Evolutionary conservation across 257 asterid species (phyloP), one percentile per base, ranked within the genome.

Genomic region (Lantana camara): DNA sequence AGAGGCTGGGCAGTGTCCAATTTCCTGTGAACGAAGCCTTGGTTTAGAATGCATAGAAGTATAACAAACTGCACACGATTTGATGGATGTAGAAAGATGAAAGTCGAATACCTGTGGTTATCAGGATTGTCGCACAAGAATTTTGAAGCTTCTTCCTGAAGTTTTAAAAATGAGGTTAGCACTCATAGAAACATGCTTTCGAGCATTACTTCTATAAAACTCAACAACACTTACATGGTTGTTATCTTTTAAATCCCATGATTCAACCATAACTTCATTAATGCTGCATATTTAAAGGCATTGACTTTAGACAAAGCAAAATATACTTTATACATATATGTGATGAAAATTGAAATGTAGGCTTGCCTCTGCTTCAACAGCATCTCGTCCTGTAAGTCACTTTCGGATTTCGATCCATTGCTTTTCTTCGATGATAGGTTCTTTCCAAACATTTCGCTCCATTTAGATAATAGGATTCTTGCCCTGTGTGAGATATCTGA

Each of bases 401-500:
- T 71, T 41, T 82, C 80, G 37, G 90, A 88, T 76, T 83, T 88
- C 57, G 66, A 32, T 27, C 85, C 85, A 64, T 81, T 85, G 74
- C 46, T 74, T 73, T 81, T 85, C 77, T 79, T 85, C 51, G 74
- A 61, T 37, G 87, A 80, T 70, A 84, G 82, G 72, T 82, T 83
- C 80, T 81, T 86, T 37, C 85, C 91, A 24, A 88, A 85, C 66
- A 80, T 79, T 45, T 86, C 89, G 85, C 95, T 90, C 96, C 94
- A 94, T 66, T 79, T 85, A 19, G 90, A 70, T 63, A 94, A 77
- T 55, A 94, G 79, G 75, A 75, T 68, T 68, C 89, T 86, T 72
- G 99, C 97, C 93, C 95, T 94, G 93, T 85, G 79, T 69, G 99
- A 83, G 79, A 94, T 77, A 76, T 86, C 99, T 94, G 97, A 80